Percentiles rank a stretch among this genome's conserved stretches.
phyloP scores from a whole-genome alignment of 129 eudicot genomes.

The Saposhnikovia divaricata region DNA sequence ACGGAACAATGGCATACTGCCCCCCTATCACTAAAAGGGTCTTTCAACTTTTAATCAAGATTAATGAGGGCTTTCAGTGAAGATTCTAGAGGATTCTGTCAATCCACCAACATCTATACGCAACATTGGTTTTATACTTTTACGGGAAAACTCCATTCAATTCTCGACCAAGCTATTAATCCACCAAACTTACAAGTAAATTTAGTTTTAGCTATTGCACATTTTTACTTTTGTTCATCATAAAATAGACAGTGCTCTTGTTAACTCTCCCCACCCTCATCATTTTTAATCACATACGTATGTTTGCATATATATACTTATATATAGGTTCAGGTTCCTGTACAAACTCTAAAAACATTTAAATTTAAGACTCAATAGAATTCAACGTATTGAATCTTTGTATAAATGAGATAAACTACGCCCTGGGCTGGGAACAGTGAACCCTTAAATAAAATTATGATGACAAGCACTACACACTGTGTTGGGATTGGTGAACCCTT shows the following conservation, averaged over 20 bases:
- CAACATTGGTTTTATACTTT: not conserved
- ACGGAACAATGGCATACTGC: not conserved
- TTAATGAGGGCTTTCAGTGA: not conserved
- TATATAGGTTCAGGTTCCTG: not conserved
- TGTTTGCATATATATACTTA: too few species aligned
- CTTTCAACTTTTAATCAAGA: not conserved
- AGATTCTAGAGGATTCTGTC: not conserved
- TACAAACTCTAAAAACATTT: not conserved
- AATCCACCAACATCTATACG: not conserved
- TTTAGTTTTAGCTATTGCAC: not conserved
- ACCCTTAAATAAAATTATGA: not conserved
- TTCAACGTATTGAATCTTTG: not conserved
- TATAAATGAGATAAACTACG: not conserved
- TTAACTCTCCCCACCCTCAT: not conserved
- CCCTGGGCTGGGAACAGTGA: not conserved
- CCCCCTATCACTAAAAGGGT: not conserved
- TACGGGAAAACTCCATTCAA: too few species aligned
- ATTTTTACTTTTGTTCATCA: not conserved
- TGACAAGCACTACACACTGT: not conserved
- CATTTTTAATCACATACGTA: not conserved
- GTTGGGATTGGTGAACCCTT: not conserved
- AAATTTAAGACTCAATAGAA: not conserved
- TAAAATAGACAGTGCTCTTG: not conserved
- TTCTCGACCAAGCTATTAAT: not conserved
- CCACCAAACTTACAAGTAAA: not conserved